Evolutionary conservation across 1,284 basidiomycete species (phyloP).

Genomic region (Neolentinus lepideus): DNA sequence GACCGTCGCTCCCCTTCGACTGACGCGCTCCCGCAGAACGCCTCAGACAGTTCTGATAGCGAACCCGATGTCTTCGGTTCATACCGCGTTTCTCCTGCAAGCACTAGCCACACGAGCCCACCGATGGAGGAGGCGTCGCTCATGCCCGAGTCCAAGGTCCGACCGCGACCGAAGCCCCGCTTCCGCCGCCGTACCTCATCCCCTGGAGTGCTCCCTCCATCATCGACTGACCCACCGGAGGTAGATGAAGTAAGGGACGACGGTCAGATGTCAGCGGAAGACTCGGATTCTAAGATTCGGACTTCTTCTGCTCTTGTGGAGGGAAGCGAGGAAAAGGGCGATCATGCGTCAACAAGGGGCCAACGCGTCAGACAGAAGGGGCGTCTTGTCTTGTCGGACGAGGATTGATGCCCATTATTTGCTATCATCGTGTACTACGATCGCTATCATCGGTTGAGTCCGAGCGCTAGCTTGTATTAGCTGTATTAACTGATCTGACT

Average conservation of each 20-base stretch:
- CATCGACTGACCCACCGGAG: background rate
- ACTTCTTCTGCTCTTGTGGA: background rate
- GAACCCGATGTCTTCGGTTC: slow-evolving; percentile 18
- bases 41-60: slow-evolving; percentile 10
- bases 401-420: slow-evolving; percentile 16
- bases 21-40: slow-evolving; percentile 7
- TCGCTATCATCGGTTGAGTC: background rate
- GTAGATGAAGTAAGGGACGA: background rate
- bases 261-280: background rate
- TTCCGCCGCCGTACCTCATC: background rate
- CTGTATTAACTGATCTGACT: background rate
- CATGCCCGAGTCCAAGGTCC: slow-evolving; percentile 14
- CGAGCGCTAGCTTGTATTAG: background rate
- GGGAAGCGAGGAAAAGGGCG: background rate
- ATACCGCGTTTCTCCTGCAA: slow-evolving; percentile 11
- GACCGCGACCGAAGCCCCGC: slow-evolving; percentile 15
- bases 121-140: slow-evolving; percentile 3
- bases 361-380: slow-evolving; percentile 18
- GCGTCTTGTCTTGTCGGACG: slow-evolving; percentile 39
- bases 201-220: background rate
- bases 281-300: background rate
- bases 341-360: background rate
- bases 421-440: background rate
- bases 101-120: background rate
- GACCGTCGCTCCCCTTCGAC: background rate